Conservation (phyloP, 257 asterid species). For the Penstemon barbatus region DNA sequence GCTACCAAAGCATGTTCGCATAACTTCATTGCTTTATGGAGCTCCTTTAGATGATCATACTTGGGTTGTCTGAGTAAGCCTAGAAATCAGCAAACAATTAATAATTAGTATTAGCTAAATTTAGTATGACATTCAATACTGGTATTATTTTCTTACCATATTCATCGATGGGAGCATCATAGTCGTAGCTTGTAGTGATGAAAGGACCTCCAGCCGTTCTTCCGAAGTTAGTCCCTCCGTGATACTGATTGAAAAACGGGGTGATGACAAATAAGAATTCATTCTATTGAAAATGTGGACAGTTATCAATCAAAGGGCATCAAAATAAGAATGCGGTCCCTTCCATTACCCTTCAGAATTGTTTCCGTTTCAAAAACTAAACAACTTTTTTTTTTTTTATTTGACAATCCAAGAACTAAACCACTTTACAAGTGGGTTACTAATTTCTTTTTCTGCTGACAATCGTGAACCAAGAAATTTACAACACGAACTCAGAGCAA, state of each 20-base stretch:
- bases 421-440: too few relatives aligned
- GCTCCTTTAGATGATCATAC: conserved; percentile 80
- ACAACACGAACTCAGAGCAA: not conserved
- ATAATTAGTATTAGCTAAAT: conserved; percentile 8
- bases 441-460: too few relatives aligned
- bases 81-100: conserved; percentile 28
- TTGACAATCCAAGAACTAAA: too few relatives aligned
- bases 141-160: conserved; percentile 53
- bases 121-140: not conserved
- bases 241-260: conserved; percentile 51
- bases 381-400: too few relatives aligned
- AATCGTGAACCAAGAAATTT: not conserved
- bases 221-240: conserved; percentile 97
- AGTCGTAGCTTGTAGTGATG: conserved; percentile 92
- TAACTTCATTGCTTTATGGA: conserved; percentile 74
- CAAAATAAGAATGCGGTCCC: too few relatives aligned
- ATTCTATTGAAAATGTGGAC: not conserved
- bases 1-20: conserved; percentile 69
- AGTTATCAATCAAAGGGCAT: not conserved
- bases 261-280: not conserved
- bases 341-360: too few relatives aligned
- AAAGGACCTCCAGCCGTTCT: conserved; percentile 98
- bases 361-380: too few relatives aligned
- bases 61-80: conserved; percentile 91
- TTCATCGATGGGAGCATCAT: conserved; percentile 98